A percentile compares a stretch with the other conserved stretches of the same genome.
phyloP scores from a whole-genome alignment of 2,329 filamentous ascomycete genomes.

The Apiospora rasikravindrae region DNA sequence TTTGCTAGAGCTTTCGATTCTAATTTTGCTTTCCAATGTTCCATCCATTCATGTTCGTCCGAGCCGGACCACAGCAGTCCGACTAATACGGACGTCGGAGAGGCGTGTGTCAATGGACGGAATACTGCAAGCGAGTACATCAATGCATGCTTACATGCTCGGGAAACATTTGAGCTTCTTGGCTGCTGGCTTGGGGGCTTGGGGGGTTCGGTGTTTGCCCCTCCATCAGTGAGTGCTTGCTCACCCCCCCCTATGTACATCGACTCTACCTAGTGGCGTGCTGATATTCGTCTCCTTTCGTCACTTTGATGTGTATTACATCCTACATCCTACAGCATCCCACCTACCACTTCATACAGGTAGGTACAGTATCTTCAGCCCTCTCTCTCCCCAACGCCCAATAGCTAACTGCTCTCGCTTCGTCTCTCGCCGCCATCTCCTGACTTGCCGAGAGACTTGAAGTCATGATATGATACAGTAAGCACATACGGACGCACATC shows the following conservation, averaged over 20 bases:
- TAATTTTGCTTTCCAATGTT: neutral
- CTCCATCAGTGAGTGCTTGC: neutral
- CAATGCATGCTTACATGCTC: too few relatives aligned
- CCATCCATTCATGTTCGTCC: neutral
- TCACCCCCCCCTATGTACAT: neutral
- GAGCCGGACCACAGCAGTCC: constrained; percentile 17
- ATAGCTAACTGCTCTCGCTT: neutral
- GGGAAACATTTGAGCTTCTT: too few relatives aligned
- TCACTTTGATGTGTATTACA: neutral
- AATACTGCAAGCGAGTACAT: neutral
- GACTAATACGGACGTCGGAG: neutral
- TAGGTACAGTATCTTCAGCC: neutral
- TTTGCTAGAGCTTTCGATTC: neutral
- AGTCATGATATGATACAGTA: neutral
- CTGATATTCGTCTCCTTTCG: neutral
- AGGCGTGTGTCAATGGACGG: neutral
- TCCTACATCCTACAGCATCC: too few relatives aligned
- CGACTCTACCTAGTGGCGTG: neutral
- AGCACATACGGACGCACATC: too few relatives aligned
- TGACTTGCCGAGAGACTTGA: neutral
- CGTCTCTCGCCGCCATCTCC: neutral
- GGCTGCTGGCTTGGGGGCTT: neutral
- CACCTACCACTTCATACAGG: neutral
- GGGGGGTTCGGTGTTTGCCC: neutral
- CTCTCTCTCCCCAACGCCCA: neutral